Evolutionary conservation across 306 rosid genomes (phyloP).

Genomic region (Cicer pinnatifidum): DNA sequence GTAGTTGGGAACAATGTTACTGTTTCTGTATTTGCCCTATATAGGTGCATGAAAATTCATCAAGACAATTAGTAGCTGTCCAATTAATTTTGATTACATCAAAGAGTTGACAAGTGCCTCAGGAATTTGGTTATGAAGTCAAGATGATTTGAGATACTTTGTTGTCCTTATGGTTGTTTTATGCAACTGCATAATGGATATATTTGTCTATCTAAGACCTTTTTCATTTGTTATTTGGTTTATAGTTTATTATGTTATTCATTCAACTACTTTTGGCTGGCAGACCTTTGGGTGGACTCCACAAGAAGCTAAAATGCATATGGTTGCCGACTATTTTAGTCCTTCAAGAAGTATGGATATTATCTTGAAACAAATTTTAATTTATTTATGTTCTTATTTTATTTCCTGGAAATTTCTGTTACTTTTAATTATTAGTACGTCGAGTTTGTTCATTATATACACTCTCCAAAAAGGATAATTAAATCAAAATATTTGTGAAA

Average conservation of each 20-base stretch:
- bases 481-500: no score
- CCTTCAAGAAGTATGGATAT: slow-evolving; percentile 70
- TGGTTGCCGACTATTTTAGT: slow-evolving; percentile 87
- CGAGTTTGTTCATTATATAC: no score
- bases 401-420: background rate
- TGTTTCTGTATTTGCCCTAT: background rate
- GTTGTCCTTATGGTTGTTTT: slow-evolving; percentile 13
- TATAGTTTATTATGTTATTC: slow-evolving; percentile 39
- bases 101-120: slow-evolving; percentile 7
- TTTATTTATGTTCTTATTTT: slow-evolving; percentile 12
- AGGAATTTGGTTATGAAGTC: slow-evolving; percentile 36
- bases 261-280: slow-evolving; percentile 42
- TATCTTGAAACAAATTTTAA: slow-evolving; percentile 20
- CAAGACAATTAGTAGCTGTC: background rate
- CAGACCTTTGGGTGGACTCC: slow-evolving; percentile 92
- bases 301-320: slow-evolving; percentile 83
- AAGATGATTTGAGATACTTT: slow-evolving; percentile 18
- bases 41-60: slow-evolving; percentile 10
- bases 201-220: slow-evolving; percentile 18
- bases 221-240: slow-evolving; percentile 38
- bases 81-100: slow-evolving; percentile 22
- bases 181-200: slow-evolving; percentile 23
- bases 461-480: no score
- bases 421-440: slow-evolving; percentile 32
- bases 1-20: slow-evolving; percentile 22